Base-by-base conservation (phyloP, 164 flowering plant species). In the Brasenia schreberi region DNA sequence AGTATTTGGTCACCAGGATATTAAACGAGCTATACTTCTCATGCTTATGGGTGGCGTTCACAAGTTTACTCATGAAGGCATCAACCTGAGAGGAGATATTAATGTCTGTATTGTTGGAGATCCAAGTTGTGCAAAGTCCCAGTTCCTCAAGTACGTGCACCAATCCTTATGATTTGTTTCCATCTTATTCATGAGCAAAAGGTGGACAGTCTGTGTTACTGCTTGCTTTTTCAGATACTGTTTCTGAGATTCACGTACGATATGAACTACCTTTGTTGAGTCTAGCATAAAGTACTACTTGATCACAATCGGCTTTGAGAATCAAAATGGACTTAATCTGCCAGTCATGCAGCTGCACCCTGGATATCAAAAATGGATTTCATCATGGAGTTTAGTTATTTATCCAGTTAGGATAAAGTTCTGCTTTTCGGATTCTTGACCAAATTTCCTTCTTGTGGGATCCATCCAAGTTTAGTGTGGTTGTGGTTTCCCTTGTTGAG, bases 71-170 rank as follows among this genome's bases (percentile, higher is more conserved):
- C 96, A 89, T 74, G 99, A 94, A 83, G 97, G 99, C 77, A 94
- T 94, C 74, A 89, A 88, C 72, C 77, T 94, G 65, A 85, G 99
- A 78, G 99, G 99, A 18, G 99, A 94, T 74, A 88, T 94, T 69
- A 94, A 94, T 79, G 97, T 91, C 44, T 91, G 97, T 73, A 88
- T 94, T 71, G 99, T 94, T 74, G 99, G 99, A 61, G 99, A 94
- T 77, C 99, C 99, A 59, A 91, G 99, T 76, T 91, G 97, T 78
- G 97, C 97, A 52, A 94, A 94, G 76, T 94, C 99, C 74, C 99
- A 94, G 73, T 91, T 94, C 67, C 96, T 94, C 73, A 91, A 94
- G 97, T 94, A 88, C 59, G 80, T 11, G 53, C 53, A 45, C 7
- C 11, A 45, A 45, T 56, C 59, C 59, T 56, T 56, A n/a, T 56